Evolutionary conservation across 352 stramenopile genomes (phyloP), one percentile per base, ranked within the genome.

Genomic region (Halophytophthora batemanensis): DNA sequence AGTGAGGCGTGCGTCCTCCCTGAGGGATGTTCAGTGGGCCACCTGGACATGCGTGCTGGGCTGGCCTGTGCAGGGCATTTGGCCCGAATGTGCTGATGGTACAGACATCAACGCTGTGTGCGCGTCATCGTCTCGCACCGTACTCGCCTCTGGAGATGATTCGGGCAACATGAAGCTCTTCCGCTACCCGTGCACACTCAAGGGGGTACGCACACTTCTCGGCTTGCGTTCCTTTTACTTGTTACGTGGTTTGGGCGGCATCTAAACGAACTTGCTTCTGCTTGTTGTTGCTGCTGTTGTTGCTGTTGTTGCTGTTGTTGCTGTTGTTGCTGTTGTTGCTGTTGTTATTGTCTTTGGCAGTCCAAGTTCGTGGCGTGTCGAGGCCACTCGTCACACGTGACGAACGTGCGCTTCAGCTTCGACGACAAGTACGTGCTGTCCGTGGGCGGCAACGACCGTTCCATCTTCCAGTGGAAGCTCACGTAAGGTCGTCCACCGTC

Each of bases 61-160:
- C 2, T 98, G 93, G 93, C 77, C 85, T 7, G 89, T 96, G 23
- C 93, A 98, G 66, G 95, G 95, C 12, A 91, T 94, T 33, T 94
- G 84, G 82, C 82, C 83, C 2, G 69, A 83, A 42, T 83, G 65
- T n/a, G 75, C 74, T 2, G 85, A 95, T 37, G 82, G 83, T 23
- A 95, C 80, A 1, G 87, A 96, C 50, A 64, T 96, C 40, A 96
- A 96, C 45, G 60, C 79, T 3, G 74, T 87, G 23, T 88, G 79
- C 44, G 72, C 75, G 22, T 87, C 82, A 19, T 58, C 77, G 17
- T 86, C 82, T 22, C 73, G 76, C 12, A 82, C 69, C 36, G 63
- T 87, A 7, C 63, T 97, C 28, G 84, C 84, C 2, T 90, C 81
- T 0, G 88, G 82, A 34, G 87, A 96, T 28, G 87, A 97, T 55